phyloP scores from a whole-genome alignment of 1,284 basidiomycete species.

The Cutaneotrichosporon sp. region DNA sequence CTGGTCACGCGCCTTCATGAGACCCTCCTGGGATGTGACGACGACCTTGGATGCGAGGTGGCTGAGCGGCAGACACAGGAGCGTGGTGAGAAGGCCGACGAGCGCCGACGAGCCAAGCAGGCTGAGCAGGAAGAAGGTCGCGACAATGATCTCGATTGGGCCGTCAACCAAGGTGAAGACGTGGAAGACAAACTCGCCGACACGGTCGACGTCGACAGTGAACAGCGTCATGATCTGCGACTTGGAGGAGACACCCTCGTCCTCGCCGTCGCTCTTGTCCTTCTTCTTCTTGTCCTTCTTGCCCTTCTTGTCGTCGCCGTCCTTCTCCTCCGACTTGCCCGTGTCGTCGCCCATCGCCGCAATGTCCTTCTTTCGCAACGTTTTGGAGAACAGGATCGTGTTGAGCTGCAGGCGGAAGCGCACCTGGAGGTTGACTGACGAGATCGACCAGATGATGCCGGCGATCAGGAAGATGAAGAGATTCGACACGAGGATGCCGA shows the following conservation, averaged over 20 bases:
- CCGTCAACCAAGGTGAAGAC: conserved; percentile 62
- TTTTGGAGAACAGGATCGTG: conserved; percentile 82
- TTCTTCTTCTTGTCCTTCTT: conserved; percentile 41
- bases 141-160: conserved; percentile 78
- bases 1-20: conserved; percentile 90
- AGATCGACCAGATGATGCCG: conserved; percentile 51
- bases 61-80: conserved; percentile 81
- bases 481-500: conserved; percentile 67
- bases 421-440: conserved; percentile 44
- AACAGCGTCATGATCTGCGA: conserved; percentile 73
- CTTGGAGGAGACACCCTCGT: conserved; percentile 81
- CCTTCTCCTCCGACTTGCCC: conserved; percentile 31
- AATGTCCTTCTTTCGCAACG: conserved; percentile 81
- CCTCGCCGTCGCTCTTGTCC: conserved; percentile 57
- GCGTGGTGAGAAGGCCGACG: conserved; percentile 77
- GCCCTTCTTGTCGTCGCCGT: conserved; percentile 42
- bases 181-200: conserved; percentile 81
- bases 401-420: conserved; percentile 80
- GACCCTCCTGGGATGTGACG: conserved; percentile 76
- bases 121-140: conserved; percentile 74
- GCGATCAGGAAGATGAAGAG: conserved; percentile 59
- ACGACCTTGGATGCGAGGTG: conserved; percentile 84
- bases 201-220: conserved; percentile 85
- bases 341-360: conserved; percentile 54
- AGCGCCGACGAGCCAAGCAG: conserved; percentile 71